Evolutionary conservation across 2,329 filamentous ascomycete genomes (phyloP).

Genomic region (Nemania sp.): DNA sequence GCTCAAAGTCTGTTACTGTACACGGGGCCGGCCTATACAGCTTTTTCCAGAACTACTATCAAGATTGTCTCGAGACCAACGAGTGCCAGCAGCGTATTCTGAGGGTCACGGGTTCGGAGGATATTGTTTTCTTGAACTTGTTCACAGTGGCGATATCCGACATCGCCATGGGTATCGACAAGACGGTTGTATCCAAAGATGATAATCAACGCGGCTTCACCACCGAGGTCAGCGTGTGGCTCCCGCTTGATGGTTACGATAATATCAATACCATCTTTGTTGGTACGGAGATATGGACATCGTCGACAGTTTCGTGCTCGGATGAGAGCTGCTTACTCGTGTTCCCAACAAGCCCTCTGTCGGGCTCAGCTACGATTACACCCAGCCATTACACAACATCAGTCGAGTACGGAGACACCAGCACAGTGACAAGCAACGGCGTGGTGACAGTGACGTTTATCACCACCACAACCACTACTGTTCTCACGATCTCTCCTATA

Average conservation of each 20-base stretch:
- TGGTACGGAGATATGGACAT: slow-evolving; percentile 22
- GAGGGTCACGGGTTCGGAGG: slow-evolving; percentile 13
- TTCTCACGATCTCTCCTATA: slow-evolving; percentile 1
- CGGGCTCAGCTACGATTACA: slow-evolving; percentile 35
- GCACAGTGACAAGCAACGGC: background rate
- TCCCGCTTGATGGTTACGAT: slow-evolving; percentile 42
- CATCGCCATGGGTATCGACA: slow-evolving; percentile 35
- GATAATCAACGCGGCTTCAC: slow-evolving; percentile 41
- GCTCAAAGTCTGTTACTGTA: background rate
- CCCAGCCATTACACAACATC: slow-evolving; percentile 27
- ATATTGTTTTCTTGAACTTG: slow-evolving; percentile 32
- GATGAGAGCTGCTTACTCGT: slow-evolving; percentile 42
- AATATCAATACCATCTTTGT: slow-evolving; percentile 43
- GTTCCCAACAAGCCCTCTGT: slow-evolving; percentile 41
- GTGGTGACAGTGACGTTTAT: slow-evolving; percentile 4
- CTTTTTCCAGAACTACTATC: slow-evolving; percentile 59
- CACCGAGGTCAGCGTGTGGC: slow-evolving; percentile 45
- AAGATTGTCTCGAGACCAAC: slow-evolving; percentile 63
- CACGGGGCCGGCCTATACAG: slow-evolving; percentile 15
- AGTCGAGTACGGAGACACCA: slow-evolving; percentile 22
- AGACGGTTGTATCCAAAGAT: background rate
- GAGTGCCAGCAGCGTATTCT: slow-evolving; percentile 70
- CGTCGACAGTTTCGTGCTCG: slow-evolving; percentile 1
- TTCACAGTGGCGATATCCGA: slow-evolving; percentile 35
- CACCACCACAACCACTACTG: slow-evolving; percentile 3